These are phyloP conservation scores for Conidiobolus incongruus DNA, from an alignment of 371 early-diverging fungal species.

Conservation along the genomic window DNA sequence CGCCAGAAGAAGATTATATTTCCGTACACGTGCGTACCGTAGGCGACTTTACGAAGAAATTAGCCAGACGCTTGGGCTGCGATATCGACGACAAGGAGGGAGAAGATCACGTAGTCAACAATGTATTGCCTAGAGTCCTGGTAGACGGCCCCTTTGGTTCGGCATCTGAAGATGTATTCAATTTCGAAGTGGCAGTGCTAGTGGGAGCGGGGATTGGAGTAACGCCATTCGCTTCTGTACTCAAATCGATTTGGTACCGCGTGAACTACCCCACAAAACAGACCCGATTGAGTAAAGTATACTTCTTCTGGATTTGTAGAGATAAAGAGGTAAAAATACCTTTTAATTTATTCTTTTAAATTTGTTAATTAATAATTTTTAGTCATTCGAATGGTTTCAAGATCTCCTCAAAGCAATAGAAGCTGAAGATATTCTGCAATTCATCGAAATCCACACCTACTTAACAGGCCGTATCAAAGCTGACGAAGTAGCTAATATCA, in stretches of 20 bases:
- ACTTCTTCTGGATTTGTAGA: conserved; percentile 71
- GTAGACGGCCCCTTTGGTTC: conserved; percentile 76
- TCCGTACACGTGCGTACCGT: conserved; percentile 57
- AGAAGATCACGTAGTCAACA: conserved; percentile 1
- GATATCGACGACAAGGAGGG: conserved; percentile 20
- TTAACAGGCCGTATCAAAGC: conserved; percentile 33
- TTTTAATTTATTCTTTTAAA: background rate
- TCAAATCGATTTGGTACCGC: conserved; percentile 20
- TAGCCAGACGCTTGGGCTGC: conserved; percentile 38
- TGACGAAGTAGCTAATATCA: conserved; percentile 23
- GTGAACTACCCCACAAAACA: conserved; percentile 16
- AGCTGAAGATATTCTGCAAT: conserved; percentile 28
- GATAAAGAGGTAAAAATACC: conserved; percentile 27
- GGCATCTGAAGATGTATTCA: conserved; percentile 67
- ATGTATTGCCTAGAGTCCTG: conserved; percentile 31
- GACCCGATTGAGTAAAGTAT: conserved; percentile 44
- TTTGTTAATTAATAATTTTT: conserved; percentile 8
- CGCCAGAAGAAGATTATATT: conserved; percentile 54
- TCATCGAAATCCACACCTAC: conserved; percentile 48
- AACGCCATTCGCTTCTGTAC: conserved; percentile 18
- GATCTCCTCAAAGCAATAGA: conserved; percentile 39
- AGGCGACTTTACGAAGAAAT: conserved; percentile 57
- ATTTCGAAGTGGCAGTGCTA: conserved; percentile 52
- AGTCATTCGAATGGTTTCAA: conserved; percentile 62
- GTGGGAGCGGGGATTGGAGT: conserved; percentile 71